Base-by-base conservation (phyloP, 179 eudicot genomes). In the Corrigiola litoralis region DNA sequence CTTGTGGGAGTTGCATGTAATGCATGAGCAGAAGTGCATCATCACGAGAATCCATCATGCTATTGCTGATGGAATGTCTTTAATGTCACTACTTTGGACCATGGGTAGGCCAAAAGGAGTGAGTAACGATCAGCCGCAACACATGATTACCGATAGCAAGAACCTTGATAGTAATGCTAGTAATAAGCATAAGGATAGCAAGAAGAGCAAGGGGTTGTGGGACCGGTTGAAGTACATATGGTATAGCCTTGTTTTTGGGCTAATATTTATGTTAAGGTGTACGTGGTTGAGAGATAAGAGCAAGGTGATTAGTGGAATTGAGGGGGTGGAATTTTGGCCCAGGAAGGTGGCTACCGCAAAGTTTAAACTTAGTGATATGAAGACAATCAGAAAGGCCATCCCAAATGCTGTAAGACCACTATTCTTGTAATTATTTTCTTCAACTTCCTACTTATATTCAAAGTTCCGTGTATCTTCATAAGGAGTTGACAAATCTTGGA, bases 281-380 rank as follows among this genome's bases (percentile, higher is more conserved):
- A 29, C 81, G 61, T 80, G 89, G 87, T 57, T 75, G 28, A 75
- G 44, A 25, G 97, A 90, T 52, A 58, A 71, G 65, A 62, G 10
- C 51, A 81, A 76, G 16, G 74, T 71, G 59, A 41, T 90, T 29
- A 80, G 81, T 61, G 95, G 86, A 29, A 82, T 86, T 24, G 80
- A 66, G 7, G 84, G 85, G 38, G 84, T 87, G 59, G 88, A 85
- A 73, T 52, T 87, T 17, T 80, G 94, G 94, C 94, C 94, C 46
- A 71, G 92, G 79, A 81, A 77, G 66, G 52, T 85, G 38, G 84
- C 66, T 1, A 85, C 89, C 0, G 89, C 89, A 1, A 87, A 58
- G 79, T 87, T 90, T 66, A 54, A 48, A 18, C 71, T 90, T 29
- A 77, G 69, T 8, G 92, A 90, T 11, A 82, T 90, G 87, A 82